These are phyloP conservation scores for Nicotiana tabacum DNA, from an alignment of 257 asterid species.

Conservation along the genomic window DNA sequence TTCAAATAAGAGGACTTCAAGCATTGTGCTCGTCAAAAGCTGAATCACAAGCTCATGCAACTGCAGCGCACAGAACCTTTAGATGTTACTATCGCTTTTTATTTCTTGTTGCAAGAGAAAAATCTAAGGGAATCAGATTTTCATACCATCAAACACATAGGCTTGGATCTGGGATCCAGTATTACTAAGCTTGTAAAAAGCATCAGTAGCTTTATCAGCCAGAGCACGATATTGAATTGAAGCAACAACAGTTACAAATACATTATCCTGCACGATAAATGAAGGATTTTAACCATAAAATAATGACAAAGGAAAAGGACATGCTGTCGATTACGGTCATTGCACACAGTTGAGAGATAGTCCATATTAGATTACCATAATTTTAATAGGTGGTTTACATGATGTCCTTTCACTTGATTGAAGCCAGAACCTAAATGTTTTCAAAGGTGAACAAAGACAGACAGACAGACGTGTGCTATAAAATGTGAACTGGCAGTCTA, in stretches of 20 bases:
- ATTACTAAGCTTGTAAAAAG: conserved; percentile 76
- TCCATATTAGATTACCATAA: not conserved
- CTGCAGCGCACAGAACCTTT: not conserved
- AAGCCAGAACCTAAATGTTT: not conserved
- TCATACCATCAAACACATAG: conserved; percentile 76
- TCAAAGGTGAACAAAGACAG: not conserved
- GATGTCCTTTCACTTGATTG: not conserved
- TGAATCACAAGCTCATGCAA: not conserved
- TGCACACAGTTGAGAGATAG: not conserved
- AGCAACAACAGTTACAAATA: conserved; percentile 80
- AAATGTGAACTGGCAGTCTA: not conserved
- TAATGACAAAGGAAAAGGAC: not conserved
- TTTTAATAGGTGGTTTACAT: not conserved
- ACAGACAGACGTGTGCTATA: not conserved
- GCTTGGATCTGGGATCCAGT: conserved; percentile 79
- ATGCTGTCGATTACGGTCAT: not conserved
- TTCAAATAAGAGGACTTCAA: not conserved
- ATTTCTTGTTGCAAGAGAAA: not conserved
- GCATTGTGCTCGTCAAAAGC: not conserved
- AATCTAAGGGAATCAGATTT: not conserved
- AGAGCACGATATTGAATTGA: conserved; percentile 76
- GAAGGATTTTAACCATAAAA: not conserved
- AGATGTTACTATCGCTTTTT: not conserved
- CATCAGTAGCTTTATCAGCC: conserved; percentile 67
- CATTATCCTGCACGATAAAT: conserved; percentile 55